Percentiles rank a stretch among this genome's conserved stretches.
These are phyloP conservation scores for Dioszegia aurantiaca DNA, from an alignment of 768 basidiomycete genomes.

Conservation along the genomic window DNA sequence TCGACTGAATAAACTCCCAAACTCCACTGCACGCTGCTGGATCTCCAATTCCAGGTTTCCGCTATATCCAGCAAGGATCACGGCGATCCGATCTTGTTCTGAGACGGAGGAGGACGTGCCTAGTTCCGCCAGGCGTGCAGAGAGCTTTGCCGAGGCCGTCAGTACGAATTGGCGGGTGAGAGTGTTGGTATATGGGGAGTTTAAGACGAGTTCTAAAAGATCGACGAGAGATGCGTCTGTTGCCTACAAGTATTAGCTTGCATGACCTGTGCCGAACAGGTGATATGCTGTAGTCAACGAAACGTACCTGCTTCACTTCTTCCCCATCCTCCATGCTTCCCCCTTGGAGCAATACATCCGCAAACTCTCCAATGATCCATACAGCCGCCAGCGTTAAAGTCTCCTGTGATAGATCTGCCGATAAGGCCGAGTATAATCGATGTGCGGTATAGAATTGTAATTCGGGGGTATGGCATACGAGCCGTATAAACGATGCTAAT, in stretches of 20 bases:
- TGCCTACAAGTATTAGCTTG: no score
- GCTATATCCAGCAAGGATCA: slow-evolving; percentile 74
- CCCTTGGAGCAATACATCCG: slow-evolving; percentile 81
- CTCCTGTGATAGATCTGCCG: slow-evolving; percentile 91
- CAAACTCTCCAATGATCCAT: slow-evolving; percentile 96
- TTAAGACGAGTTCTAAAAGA: slow-evolving; percentile 76
- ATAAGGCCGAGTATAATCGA: slow-evolving; percentile 80
- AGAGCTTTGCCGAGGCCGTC: slow-evolving; percentile 82
- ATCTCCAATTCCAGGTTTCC: slow-evolving; percentile 88
- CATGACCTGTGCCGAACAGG: no score
- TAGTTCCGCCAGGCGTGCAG: slow-evolving; percentile 64
- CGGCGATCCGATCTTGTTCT: slow-evolving; percentile 70
- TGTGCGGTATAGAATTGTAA: slow-evolving; percentile 93
- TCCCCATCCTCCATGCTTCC: slow-evolving; percentile 71
- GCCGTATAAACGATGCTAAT: slow-evolving; percentile 86
- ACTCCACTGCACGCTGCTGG: slow-evolving; percentile 94
- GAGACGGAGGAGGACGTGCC: slow-evolving; percentile 23
- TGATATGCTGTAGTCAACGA: neutral
- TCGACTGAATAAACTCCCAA: slow-evolving; percentile 68
- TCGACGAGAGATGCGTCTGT: slow-evolving; percentile 80
- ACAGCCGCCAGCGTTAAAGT: slow-evolving; percentile 86
- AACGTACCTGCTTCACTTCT: slow-evolving; percentile 63
- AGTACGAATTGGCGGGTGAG: slow-evolving; percentile 90
- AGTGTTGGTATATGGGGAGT: slow-evolving; percentile 91
- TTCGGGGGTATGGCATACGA: slow-evolving; percentile 95